These are phyloP conservation scores for Rutstroemia sp. DNA, from an alignment of 2,329 filamentous ascomycete species.

Conservation along the genomic window DNA sequence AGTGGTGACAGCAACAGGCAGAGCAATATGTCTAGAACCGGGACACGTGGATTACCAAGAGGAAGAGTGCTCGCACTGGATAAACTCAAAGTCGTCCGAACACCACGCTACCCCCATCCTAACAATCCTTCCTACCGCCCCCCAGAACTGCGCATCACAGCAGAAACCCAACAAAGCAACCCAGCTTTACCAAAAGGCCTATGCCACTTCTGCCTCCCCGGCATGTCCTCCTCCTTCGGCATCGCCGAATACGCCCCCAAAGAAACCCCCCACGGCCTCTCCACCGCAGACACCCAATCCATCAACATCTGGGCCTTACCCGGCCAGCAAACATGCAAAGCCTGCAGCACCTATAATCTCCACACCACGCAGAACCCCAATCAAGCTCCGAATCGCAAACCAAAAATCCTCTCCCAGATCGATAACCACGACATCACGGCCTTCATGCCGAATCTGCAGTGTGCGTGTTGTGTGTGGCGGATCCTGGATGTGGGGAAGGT, in stretches of 20 bases:
- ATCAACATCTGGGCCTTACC: neutral
- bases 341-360: no score
- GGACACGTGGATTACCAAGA: no score
- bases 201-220: neutral
- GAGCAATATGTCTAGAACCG: no score
- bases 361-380: no score
- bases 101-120: no score
- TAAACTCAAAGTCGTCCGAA: no score
- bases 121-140: no score
- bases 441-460: conserved; percentile 6
- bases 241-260: neutral
- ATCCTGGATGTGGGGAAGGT: neutral
- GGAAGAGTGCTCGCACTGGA: no score
- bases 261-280: neutral
- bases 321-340: no score
- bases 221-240: neutral
- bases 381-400: neutral
- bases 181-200: no score
- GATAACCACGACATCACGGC: neutral
- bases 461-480: neutral
- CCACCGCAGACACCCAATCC: neutral
- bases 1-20: no score
- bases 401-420: neutral
- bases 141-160: no score
- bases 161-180: neutral